Conservation (phyloP, 176 grass and related monocot species). For the Sorghum bicolor region Sorghum_bicolor_NCBIv3 NC_012876.2:56047501-56048000, state of each 20-base stretch:
- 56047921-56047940: slow-evolving; percentile 71
- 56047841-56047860: neutral
- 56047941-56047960: slow-evolving; percentile 58
- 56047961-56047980: slow-evolving; percentile 64
- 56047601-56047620: neutral
- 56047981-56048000: neutral
- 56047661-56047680: neutral
- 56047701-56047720: neutral
- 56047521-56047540: neutral
- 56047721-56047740: neutral
- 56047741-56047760: neutral
- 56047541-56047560: neutral
- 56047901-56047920: slow-evolving; percentile 42
- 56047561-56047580: neutral
- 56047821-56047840: neutral
- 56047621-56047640: neutral
- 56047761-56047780: neutral
- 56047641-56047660: neutral
- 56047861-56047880: slow-evolving; percentile 1
- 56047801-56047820: neutral
- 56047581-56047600: neutral
- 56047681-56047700: neutral
- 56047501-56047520: neutral
- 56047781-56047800: neutral
- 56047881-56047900: slow-evolving; percentile 23